Percentiles rank a stretch among this genome's conserved stretches.
phyloP scores from a whole-genome alignment of 768 basidiomycete genomes.

The Boletus barrowsii region DNA sequence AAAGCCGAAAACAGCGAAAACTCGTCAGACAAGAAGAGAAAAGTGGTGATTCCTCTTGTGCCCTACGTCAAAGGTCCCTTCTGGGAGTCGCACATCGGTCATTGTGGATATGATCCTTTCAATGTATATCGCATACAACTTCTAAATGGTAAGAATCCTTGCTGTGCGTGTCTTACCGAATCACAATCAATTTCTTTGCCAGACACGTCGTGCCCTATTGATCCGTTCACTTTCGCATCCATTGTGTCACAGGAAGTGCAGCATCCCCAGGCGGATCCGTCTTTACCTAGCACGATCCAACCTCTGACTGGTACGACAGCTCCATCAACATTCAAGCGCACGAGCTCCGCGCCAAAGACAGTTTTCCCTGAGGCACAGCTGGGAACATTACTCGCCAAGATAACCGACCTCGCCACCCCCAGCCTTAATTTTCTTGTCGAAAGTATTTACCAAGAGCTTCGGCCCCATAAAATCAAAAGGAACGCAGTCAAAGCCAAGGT shows the following conservation, averaged over 20 bases:
- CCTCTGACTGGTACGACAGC: slow-evolving; percentile 13
- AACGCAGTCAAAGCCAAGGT: slow-evolving; percentile 81
- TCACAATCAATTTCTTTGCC: not conserved
- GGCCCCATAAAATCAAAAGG: slow-evolving; percentile 73
- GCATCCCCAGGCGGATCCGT: slow-evolving; percentile 22
- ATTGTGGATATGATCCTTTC: slow-evolving; percentile 68
- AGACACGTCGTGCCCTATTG: slow-evolving; percentile 73
- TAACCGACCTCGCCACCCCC: slow-evolving; percentile 55
- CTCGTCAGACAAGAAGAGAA: slow-evolving; percentile 64
- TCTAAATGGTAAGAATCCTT: slow-evolving; percentile 68
- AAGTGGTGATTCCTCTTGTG: slow-evolving; percentile 73
- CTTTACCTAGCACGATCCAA: slow-evolving; percentile 39
- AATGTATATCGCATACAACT: slow-evolving; percentile 73
- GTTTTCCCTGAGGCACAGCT: slow-evolving; percentile 69
- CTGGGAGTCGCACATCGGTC: slow-evolving; percentile 70
- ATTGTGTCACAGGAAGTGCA: slow-evolving; percentile 38
- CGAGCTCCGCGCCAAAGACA: slow-evolving; percentile 43
- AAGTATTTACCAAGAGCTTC: slow-evolving; percentile 66
- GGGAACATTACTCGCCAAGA: slow-evolving; percentile 58
- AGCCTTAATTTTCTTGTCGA: slow-evolving; percentile 70
- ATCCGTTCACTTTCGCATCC: slow-evolving; percentile 77
- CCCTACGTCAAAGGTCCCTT: slow-evolving; percentile 81
- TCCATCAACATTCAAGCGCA: slow-evolving; percentile 27
- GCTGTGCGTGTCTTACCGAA: not conserved
- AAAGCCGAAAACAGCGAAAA: slow-evolving; percentile 53